Evolutionary conservation across 2,329 filamentous ascomycete species (phyloP), one percentile per base, ranked within the genome.

Genomic region (Elsinoe batatas): DNA sequence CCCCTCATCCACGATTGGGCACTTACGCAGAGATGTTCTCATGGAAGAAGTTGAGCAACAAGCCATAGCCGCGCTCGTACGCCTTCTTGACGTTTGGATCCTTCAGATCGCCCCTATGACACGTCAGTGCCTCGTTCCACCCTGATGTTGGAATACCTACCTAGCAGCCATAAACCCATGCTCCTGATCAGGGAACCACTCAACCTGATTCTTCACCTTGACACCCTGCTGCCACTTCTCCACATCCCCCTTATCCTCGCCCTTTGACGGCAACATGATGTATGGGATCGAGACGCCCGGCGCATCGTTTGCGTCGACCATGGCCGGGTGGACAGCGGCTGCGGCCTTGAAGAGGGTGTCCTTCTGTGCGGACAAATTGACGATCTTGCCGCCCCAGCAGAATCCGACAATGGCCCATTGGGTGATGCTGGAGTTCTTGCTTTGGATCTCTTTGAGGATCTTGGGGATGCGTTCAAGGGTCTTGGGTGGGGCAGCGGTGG

Each of bases 341-440:
- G 75, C 79, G 13, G 75, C 78, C 68, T 80, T 81, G 73, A 82
- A 83, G 12, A 67, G 66, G 18, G 77, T 79, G 42, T 72, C 74
- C 56, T 74, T 63, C 54, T 74, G 71, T 3, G 75, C 74, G n/a
- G 74, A 70, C 32, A 82, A 69, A 56, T 77, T 77, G 47, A 79
- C 74, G 60, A 83, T 80, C 74, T 81, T 69, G 58, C 67, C 64
- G 15, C 64, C 66, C 62, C 61, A 63, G 73, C 81, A 84, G 73
- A 73, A 82, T 12, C 81, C 81, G 22, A 84, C 65, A 43, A 83
- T 73, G 2, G 76, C 80, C 79, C 80, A 84, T 53, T 72, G 72
- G 62, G 76, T 71, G 62, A 82, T 76, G 35, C 60, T 63, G 64
- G 62, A 54, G 65, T 74, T 63, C 69, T 74, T 59, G n/a, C 71